Evolutionary conservation across 1,284 basidiomycete species (phyloP), one percentile per base, ranked within the genome.

Genomic region (Fomitopsis pinicola): DNA sequence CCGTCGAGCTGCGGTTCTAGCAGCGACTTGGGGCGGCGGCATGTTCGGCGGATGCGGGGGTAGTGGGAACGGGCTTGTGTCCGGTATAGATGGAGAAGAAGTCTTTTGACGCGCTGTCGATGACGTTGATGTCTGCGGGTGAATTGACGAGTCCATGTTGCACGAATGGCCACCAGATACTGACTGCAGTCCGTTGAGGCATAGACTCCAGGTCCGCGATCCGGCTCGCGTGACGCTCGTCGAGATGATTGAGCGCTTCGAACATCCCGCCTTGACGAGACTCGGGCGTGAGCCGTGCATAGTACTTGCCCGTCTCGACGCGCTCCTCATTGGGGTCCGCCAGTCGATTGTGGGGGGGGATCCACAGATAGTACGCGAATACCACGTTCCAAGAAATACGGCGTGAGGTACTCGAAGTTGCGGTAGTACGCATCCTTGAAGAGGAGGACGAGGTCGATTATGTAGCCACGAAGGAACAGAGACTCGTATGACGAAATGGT

Each of bases 141-240:
- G 79, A 78, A 63, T 85, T 82, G 45, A 94, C 79, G 42, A 88
- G 78, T 0, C 86, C 87, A 69, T 99, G 97, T 72, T 99, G 97
- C 1, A 96, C 94, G 72, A 98, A 98, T 0, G 97, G 97, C 95
- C 95, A 99, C 97, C 97, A 98, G 59, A 97, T 82, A 0, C 82
- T 82, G 58, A 94, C 82, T 55, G 92, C 76, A 0, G 95, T 89
- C 35, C 96, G 83, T 14, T 79, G 76, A 1, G 94, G 87, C 87
- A 97, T 93, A 0, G 87, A 85, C 50, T 85, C 80, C 3, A 98
- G 81, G 50, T 92, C 84, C 2, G 80, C 70, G 8, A 97, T 74
- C 10, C 96, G 83, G 36, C 73, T 67, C 0, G 71, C 62, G 73
- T 98, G 96, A 28, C 80, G 76, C 3, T 73, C 59, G 64, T 93